Conservation (phyloP, 495 filamentous ascomycete genomes). For the Talaromyces liani region DNA sequence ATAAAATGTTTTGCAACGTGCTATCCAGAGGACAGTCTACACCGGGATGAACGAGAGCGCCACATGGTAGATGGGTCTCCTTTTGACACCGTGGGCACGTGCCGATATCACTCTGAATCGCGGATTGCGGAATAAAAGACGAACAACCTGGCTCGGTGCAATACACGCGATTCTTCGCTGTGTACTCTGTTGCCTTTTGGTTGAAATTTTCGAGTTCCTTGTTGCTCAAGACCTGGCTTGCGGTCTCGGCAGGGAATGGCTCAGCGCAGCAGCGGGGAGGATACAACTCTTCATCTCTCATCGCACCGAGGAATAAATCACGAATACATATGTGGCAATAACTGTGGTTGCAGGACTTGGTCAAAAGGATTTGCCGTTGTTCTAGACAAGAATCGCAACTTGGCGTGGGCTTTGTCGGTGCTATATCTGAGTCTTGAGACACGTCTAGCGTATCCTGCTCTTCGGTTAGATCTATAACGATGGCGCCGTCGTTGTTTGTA, state of each 20-base stretch:
- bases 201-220: slow-evolving; percentile 11
- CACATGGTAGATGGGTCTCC: slow-evolving; percentile 14
- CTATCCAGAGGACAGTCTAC: slow-evolving; percentile 17
- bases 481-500: no score
- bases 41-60: slow-evolving; percentile 11
- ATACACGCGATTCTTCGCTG: slow-evolving; percentile 14
- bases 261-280: slow-evolving; percentile 10
- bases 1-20: slow-evolving; percentile 11
- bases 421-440: background rate
- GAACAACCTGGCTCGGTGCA: slow-evolving; percentile 15
- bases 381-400: slow-evolving; percentile 12
- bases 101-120: slow-evolving; percentile 10
- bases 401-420: background rate
- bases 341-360: slow-evolving; percentile 10
- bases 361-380: slow-evolving; percentile 4
- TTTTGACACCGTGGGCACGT: slow-evolving; percentile 13
- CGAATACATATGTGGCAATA: slow-evolving; percentile 13
- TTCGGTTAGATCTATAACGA: background rate
- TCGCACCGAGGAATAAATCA: slow-evolving; percentile 14
- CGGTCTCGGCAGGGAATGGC: slow-evolving; percentile 3
- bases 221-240: slow-evolving; percentile 8
- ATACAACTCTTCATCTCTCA: slow-evolving; percentile 18
- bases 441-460: background rate
- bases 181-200: slow-evolving; percentile 14
- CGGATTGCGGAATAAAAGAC: slow-evolving; percentile 14